Evolutionary conservation across 2,329 filamentous ascomycete species (phyloP).

Genomic region (Cordyceps cicadae): DNA sequence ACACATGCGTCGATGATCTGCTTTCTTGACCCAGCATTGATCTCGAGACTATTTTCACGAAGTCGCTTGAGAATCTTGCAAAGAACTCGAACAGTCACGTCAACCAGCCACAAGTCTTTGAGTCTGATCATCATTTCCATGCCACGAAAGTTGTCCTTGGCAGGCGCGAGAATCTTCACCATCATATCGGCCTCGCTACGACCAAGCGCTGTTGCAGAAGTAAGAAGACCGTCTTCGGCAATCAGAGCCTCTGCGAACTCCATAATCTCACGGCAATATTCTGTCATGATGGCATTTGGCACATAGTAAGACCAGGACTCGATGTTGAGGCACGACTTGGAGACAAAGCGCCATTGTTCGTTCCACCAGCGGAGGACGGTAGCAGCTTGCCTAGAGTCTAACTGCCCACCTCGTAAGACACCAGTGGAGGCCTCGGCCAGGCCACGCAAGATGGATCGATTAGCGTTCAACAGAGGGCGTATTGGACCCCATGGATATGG

Average conservation of each 20-base stretch:
- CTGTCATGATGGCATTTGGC: conserved; percentile 72
- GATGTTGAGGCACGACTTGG: conserved; percentile 72
- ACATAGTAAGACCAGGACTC: conserved; percentile 73
- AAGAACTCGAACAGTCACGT: conserved; percentile 72
- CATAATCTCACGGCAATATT: conserved; percentile 92
- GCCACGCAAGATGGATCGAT: conserved; percentile 46
- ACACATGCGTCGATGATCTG: conserved; percentile 62
- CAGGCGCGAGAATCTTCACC: conserved; percentile 30
- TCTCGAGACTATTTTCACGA: conserved; percentile 65
- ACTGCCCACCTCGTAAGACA: conserved; percentile 43
- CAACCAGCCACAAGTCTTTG: conserved; percentile 77
- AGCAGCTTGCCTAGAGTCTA: conserved; percentile 54
- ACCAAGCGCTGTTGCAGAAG: conserved; percentile 46
- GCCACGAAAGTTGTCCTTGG: conserved; percentile 46
- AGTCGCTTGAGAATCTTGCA: conserved; percentile 76
- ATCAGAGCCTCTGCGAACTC: conserved; percentile 83
- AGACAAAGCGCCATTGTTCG: conserved; percentile 72
- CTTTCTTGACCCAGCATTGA: conserved; percentile 50
- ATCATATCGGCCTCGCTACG: conserved; percentile 31
- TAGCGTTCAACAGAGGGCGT: conserved; percentile 48
- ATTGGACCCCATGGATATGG: conserved; percentile 48
- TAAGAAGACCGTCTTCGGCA: conserved; percentile 75
- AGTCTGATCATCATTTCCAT: conserved; percentile 86
- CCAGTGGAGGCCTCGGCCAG: conserved; percentile 50
- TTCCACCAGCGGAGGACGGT: conserved; percentile 75